Evolutionary conservation across 2,329 filamentous ascomycete genomes (phyloP), one percentile per base, ranked within the genome.

Genomic region (Gnomoniopsis smithogilvyi): DNA sequence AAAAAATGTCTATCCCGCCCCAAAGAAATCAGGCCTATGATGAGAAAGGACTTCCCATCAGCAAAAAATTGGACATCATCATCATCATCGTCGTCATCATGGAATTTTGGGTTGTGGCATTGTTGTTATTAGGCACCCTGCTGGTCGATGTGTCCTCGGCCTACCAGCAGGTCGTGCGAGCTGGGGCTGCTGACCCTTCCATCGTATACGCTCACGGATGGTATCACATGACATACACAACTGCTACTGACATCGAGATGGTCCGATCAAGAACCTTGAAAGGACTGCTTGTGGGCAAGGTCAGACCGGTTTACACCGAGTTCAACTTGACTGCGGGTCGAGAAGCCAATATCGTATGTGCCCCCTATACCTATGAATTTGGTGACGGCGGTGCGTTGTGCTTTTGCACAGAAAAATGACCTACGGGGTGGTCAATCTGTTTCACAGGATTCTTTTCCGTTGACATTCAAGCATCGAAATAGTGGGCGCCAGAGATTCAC

Each of bases 401-500:
- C n/a, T n/a, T n/a, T n/a, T n/a, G n/a, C n/a, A n/a, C n/a, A n/a
- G n/a, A n/a, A n/a, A n/a, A n/a, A n/a, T n/a, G n/a, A n/a, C n/a
- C n/a, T n/a, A n/a, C n/a, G n/a, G n/a, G n/a, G n/a, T n/a, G n/a
- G n/a, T n/a, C 11, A 15, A 12, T n/a, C 2, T 24, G 15, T 47
- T 22, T 12, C 6, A 6, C 6, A 19, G 4, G 11, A 4, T 47
- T 4, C 14, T 21, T n/a, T 6, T 12, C 45, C 15, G 19, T 6
- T 19, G 45, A 19, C 45, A 24, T 3, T 8, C 17, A 15, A 7
- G 11, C 19, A 47, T 19, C 6, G 19, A n/a, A 14, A 19, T 12
- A 47, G 62, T 64, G 63, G 63, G 63, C 63, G 0, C 63, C 63
- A 1, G 63, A 64, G 46, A 61, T 64, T 2, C 63, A 64, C 26